phyloP scores from a whole-genome alignment of 2,329 filamentous ascomycete genomes.

The Trichoderma sp. region DNA sequence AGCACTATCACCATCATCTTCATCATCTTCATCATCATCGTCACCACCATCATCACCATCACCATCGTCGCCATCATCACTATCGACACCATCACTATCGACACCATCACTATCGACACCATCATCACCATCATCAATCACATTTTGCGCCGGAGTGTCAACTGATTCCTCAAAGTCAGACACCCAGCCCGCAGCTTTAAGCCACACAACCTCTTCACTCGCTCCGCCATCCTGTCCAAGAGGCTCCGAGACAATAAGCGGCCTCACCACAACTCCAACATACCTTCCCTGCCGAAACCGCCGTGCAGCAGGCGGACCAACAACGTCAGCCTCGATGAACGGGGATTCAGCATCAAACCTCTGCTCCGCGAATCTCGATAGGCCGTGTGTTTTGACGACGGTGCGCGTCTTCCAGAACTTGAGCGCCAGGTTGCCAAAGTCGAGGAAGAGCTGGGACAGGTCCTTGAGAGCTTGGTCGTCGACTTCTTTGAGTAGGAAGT shows the following conservation, averaged over 20 bases:
- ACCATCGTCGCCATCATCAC: not conserved
- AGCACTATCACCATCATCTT: not conserved
- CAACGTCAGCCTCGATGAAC: not conserved
- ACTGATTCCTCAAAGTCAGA: not conserved
- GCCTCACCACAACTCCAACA: not conserved
- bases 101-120: not conserved
- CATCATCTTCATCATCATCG: too few species aligned
- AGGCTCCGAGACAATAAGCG: not conserved
- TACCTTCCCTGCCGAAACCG: not conserved
- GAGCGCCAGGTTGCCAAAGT: not conserved
- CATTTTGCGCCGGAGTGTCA: not conserved
- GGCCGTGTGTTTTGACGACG: not conserved
- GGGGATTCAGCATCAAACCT: not conserved
- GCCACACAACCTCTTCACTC: not conserved
- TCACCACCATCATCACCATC: not conserved
- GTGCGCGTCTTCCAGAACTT: not conserved
- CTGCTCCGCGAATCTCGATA: not conserved
- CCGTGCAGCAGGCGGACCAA: not conserved
- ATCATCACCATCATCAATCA: not conserved
- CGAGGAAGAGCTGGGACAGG: not conserved
- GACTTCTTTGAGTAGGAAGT: not conserved
- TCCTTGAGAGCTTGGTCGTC: not conserved
- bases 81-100: too few species aligned
- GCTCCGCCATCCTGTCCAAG: not conserved
- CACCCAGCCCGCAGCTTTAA: not conserved